Evolutionary conservation across 352 stramenopile species (phyloP), one percentile per base, ranked within the genome.

Genomic region (Globisporangium middletonii): DNA sequence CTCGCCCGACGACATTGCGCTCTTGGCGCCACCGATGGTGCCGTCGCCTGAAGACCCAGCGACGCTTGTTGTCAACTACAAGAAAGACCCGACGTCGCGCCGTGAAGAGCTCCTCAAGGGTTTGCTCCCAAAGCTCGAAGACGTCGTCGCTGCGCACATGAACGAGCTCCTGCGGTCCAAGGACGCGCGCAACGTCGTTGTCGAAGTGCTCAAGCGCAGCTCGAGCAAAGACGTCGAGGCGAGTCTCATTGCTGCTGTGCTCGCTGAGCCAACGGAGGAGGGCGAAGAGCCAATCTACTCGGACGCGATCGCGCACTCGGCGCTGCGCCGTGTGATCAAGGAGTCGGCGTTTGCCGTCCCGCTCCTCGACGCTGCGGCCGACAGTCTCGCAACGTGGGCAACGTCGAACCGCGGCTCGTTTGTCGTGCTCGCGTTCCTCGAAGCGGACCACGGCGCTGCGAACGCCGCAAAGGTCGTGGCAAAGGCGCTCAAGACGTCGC

Each of bases 51-150:
- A 90, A 28, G 82, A 91, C 53, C 50, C 83, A 9, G 79, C 46
- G 26, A 59, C 83, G 33, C 60, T 72, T 33, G 64, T 91, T 11
- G 78, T 94, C 42, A 95, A 93, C 64, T 95, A 95, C 80, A 93
- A 93, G 75, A 95, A 95, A 62, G 77, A 92, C 63, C 85, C 85
- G 23, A 70, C 83, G 1, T 69, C 75, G 48, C 83, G 83, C 72
- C 79, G 81, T 38, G 75, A 89, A 41, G 83, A 93, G 62, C 55
- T 93, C 27, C 64, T 92, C 41, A 88, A 89, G 63, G 81, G 82
- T 45, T 58, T 92, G 58, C 53, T 90, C 60, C 76, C 85, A 26
- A 90, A 92, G 64, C 69, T 94, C n/a, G 75, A 92, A 57, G 79
- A 88, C 18, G 82, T 94, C 69, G 89, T 83, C 48, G 57, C 53